These are phyloP conservation scores for Aspergillus ruber DNA, from an alignment of 2,329 filamentous ascomycete genomes.

Conservation along the genomic window DNA sequence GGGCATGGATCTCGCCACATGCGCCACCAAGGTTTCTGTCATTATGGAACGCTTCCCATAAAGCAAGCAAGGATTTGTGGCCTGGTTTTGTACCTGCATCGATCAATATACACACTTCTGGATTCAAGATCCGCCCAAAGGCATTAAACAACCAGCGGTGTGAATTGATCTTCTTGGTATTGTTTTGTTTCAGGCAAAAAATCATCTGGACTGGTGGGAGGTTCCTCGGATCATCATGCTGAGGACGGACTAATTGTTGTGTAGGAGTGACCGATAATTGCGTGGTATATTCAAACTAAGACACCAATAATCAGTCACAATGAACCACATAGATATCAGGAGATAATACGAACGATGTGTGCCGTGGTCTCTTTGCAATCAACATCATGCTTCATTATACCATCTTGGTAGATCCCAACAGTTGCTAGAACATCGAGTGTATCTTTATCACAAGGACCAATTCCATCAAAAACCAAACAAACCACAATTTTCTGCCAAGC, in stretches of 20 bases:
- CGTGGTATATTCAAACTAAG: conserved; percentile 87
- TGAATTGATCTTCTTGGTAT: conserved; percentile 99
- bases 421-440: conserved; percentile 89
- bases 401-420: conserved; percentile 93
- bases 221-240: conserved; percentile 74
- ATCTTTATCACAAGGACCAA: conserved; percentile 95
- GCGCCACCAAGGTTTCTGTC: conserved; percentile 98
- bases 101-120: conserved; percentile 90
- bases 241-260: conserved; percentile 91
- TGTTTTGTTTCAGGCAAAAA: conserved; percentile 98
- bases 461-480: conserved; percentile 93
- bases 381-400: conserved; percentile 97
- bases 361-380: conserved; percentile 94
- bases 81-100: conserved; percentile 98
- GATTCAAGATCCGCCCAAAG: conserved; percentile 93
- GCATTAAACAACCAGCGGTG: conserved; percentile 98
- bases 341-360: conserved; percentile 58
- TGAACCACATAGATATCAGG: no score
- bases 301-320: neutral
- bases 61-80: conserved; percentile 76
- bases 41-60: conserved; percentile 99
- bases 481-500: conserved; percentile 99
- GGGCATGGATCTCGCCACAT: conserved; percentile 98
- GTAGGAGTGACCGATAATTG: conserved; percentile 95
- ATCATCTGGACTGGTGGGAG: conserved; percentile 98